phyloP scores from a whole-genome alignment of 202 grass and related monocot genomes.

The Saccharum hybrid region DNA sequence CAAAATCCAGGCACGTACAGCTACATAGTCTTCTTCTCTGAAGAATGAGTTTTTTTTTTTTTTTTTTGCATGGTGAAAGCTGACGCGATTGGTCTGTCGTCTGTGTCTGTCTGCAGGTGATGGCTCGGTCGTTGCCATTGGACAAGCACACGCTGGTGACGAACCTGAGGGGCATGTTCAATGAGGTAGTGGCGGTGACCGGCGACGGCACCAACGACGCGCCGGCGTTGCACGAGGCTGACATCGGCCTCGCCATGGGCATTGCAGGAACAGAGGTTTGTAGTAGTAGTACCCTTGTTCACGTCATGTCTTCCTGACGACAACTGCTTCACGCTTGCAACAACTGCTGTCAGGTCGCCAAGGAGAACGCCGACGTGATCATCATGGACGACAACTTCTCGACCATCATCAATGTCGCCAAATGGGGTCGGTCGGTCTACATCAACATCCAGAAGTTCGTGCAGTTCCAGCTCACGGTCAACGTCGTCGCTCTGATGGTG shows the following conservation, averaged over 20 bases:
- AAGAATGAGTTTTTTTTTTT: not conserved
- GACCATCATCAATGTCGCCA: conserved; percentile 79
- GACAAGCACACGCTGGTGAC: conserved; percentile 92
- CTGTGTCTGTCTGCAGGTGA: conserved; percentile 54
- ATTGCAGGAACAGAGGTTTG: conserved; percentile 85
- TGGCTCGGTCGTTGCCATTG: conserved; percentile 81
- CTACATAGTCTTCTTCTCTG: not conserved
- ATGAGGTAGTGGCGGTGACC: conserved; percentile 81
- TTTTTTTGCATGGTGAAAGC: not conserved
- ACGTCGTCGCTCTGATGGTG: conserved; percentile 76
- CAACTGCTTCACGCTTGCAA: not conserved
- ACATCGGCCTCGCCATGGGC: conserved; percentile 92
- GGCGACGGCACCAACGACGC: conserved; percentile 89
- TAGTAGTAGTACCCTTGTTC: not conserved
- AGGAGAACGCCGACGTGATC: conserved; percentile 94
- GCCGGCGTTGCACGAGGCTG: conserved; percentile 85
- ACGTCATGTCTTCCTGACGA: not conserved
- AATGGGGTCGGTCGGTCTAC: conserved; percentile 88
- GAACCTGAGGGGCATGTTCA: conserved; percentile 72
- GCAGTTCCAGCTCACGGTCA: conserved; percentile 91
- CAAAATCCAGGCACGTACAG: conserved; percentile 65
- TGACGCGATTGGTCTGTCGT: not conserved
- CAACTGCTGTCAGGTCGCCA: conserved; percentile 65
- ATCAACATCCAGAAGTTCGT: conserved; percentile 97
- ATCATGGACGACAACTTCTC: conserved; percentile 96